Base-by-base conservation (phyloP, 2,329 filamentous ascomycete species). In the Colletotrichum musicola region DNA sequence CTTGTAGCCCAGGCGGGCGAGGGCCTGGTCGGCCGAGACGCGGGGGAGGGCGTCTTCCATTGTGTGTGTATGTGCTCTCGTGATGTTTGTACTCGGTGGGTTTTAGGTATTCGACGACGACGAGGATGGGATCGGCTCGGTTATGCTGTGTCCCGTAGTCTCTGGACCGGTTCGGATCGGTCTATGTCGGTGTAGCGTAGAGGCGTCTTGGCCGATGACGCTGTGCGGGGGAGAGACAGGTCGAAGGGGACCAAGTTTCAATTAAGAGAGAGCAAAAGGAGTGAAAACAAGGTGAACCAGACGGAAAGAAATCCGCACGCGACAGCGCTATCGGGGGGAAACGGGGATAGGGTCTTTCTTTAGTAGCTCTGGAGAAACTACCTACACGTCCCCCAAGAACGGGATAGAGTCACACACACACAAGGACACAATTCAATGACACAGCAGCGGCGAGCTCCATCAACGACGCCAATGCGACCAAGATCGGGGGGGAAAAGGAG, bases 1-100 rank as follows among this genome's bases (percentile, higher is more conserved):
- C 75, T 82, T 84, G 64, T 85, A 81, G 54, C 84, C 84, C 49
- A 85, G 75, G 14, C 80, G 76, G 68, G 81, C 80, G 16, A 86
- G 77, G n/a, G 77, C 78, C 68, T 71, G 61, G 49, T 71, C 70
- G 22, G 69, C 66, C 1, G 66, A 69, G 22, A 60, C 62, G 35
- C 62, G 66, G 13, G 64, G 62, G 4, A 27, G 55, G 4, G 55
- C 53, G n/a, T 51, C 53, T 16, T 58, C 65, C 65, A 68, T 68
- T 40, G 40, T 60, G 9, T 42, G 9, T 35, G 38, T 27, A 12
- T 50, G 25, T 12, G 18, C 25, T 40, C 16, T 30, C 25, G 44
- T 40, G 20, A 1, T 49, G 46, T 49, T 25, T n/a, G 9, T 49
- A 10, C 25, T 42, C 40, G 46, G 46, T 12, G 4, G 46, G n/a